Percentiles rank a stretch among this genome's conserved stretches.
These are phyloP conservation scores for Boletus sp. DNA, from an alignment of 768 basidiomycete species.

Conservation along the genomic window DNA sequence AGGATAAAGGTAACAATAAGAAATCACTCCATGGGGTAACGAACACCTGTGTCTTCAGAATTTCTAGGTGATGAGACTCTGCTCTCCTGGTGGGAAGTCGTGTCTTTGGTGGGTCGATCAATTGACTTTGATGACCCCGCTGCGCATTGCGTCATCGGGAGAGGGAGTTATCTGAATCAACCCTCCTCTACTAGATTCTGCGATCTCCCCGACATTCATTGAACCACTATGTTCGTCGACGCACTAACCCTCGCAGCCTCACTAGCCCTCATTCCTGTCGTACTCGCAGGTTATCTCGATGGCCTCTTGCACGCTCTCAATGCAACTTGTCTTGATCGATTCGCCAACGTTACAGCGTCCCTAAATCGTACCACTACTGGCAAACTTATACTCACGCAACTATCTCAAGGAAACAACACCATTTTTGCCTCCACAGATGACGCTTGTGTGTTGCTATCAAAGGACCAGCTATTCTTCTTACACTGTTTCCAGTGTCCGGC, in stretches of 20 bases:
- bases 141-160: conserved; percentile 31
- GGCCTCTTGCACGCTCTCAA: conserved; percentile 39
- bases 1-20: neutral
- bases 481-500: conserved; percentile 3
- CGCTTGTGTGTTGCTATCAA: conserved; percentile 43
- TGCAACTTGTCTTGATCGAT: conserved; percentile 37
- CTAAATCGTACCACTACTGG: conserved; percentile 47
- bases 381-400: conserved; percentile 38
- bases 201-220: neutral
- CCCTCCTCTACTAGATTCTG: neutral
- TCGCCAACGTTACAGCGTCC: conserved; percentile 37
- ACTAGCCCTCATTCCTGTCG: conserved; percentile 24
- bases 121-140: neutral
- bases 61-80: neutral
- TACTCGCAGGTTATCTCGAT: conserved; percentile 30
- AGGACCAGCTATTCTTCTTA: neutral
- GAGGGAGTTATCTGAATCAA: neutral
- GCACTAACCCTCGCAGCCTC: conserved; percentile 7
- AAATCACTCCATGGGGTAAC: neutral
- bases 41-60: neutral
- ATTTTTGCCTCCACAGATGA: conserved; percentile 56
- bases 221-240: conserved; percentile 19
- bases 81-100: neutral
- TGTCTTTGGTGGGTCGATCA: neutral
- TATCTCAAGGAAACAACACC: conserved; percentile 45